Evolutionary conservation across 306 rosid genomes (phyloP).

Genomic region (Sphenostylis stenocarpa): DNA sequence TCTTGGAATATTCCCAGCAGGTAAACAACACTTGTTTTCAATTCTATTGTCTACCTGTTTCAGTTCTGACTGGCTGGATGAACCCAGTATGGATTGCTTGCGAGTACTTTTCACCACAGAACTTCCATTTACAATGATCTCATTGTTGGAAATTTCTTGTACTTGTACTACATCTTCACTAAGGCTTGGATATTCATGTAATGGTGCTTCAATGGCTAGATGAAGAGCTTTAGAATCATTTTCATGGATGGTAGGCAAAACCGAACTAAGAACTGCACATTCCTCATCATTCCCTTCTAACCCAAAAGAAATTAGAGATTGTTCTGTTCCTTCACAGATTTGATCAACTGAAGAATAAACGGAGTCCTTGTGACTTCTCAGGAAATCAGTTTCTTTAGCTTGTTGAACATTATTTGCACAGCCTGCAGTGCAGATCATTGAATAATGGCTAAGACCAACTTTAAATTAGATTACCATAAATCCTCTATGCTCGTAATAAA

Average conservation of each 20-base stretch:
- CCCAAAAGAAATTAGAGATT: conserved; percentile 44
- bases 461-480: conserved; percentile 7
- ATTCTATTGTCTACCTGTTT: conserved; percentile 43
- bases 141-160: conserved; percentile 45
- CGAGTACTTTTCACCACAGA: conserved; percentile 39
- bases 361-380: conserved; percentile 30
- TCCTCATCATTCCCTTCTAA: conserved; percentile 46
- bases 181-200: conserved; percentile 37
- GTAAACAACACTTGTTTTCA: conserved; percentile 45
- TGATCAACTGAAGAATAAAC: conserved; percentile 50
- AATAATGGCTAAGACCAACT: conserved; percentile 25
- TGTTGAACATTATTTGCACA: conserved; percentile 45
- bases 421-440: conserved; percentile 57
- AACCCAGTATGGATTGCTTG: conserved; percentile 39
- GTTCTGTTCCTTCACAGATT: conserved; percentile 44
- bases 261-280: conserved; percentile 45
- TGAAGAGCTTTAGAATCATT: conserved; percentile 46
- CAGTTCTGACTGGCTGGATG: conserved; percentile 45
- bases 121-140: conserved; percentile 45
- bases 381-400: conserved; percentile 41
- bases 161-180: conserved; percentile 44
- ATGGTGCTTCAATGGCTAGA: conserved; percentile 39
- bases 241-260: conserved; percentile 47
- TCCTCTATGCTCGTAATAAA: not conserved
- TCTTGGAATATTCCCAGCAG: conserved; percentile 53